Evolutionary conservation across 2,329 filamentous ascomycete genomes (phyloP).

Genomic region (Elsinoe ampelina): DNA sequence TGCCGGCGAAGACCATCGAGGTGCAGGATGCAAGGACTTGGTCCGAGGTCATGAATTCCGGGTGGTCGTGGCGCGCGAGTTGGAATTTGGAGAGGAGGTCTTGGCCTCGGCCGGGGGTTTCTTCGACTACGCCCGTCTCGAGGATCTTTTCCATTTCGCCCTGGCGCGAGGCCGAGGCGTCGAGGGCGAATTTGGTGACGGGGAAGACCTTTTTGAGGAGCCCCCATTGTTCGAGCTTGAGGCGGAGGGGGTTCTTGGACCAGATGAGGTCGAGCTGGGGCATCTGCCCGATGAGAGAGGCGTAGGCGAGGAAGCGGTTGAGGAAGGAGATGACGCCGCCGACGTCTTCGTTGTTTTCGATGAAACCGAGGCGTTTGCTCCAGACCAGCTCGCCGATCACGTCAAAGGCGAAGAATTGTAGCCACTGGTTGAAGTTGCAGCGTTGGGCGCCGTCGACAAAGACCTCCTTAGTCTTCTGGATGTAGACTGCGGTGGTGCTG

Average conservation of each 20-base stretch:
- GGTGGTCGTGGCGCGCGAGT: slow-evolving; percentile 55
- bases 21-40: slow-evolving; percentile 62
- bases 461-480: slow-evolving; percentile 40
- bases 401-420: slow-evolving; percentile 76
- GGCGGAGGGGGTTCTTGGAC: slow-evolving; percentile 65
- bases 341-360: slow-evolving; percentile 65
- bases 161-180: slow-evolving; percentile 57
- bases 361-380: slow-evolving; percentile 63
- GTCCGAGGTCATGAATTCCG: slow-evolving; percentile 61
- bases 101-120: slow-evolving; percentile 33
- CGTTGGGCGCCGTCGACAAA: slow-evolving; percentile 31
- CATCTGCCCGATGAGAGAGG: slow-evolving; percentile 60
- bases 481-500: slow-evolving; percentile 61
- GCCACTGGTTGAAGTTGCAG: slow-evolving; percentile 61
- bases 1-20: slow-evolving; percentile 64
- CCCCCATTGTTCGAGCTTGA: slow-evolving; percentile 58
- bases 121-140: slow-evolving; percentile 28
- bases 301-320: slow-evolving; percentile 57
- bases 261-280: slow-evolving; percentile 60
- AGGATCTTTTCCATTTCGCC: slow-evolving; percentile 43
- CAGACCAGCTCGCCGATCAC: slow-evolving; percentile 72
- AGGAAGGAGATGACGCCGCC: slow-evolving; percentile 63
- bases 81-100: slow-evolving; percentile 67
- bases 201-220: slow-evolving; percentile 61
- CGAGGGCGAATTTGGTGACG: slow-evolving; percentile 61